Conservation (phyloP, 306 rosid genomes). For the Prunus kanzakura region DNA sequence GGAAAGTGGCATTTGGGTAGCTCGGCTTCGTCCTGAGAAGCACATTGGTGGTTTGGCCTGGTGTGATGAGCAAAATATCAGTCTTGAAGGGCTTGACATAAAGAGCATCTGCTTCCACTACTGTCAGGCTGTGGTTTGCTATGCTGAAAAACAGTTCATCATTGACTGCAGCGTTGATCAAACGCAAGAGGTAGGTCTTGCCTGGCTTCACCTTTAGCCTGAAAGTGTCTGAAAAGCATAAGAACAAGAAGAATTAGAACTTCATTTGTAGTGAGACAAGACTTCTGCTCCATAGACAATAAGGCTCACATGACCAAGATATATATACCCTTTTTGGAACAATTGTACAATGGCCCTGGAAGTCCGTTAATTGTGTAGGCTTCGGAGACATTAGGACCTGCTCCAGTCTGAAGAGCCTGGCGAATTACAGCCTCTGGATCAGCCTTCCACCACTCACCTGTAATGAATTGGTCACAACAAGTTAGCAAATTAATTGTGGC, state of each 20-base stretch:
- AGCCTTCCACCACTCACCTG: slow-evolving; percentile 82
- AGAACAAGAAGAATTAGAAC: not conserved
- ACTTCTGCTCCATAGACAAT: not conserved
- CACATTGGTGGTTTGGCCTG: slow-evolving; percentile 74
- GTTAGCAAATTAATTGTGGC: not conserved
- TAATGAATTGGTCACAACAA: not conserved
- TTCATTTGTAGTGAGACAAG: not conserved
- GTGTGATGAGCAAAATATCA: slow-evolving; percentile 34
- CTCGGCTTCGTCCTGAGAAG: slow-evolving; percentile 45
- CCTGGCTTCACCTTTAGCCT: slow-evolving; percentile 67
- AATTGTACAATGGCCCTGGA: slow-evolving; percentile 71
- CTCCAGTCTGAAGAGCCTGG: slow-evolving; percentile 63
- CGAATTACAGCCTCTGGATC: slow-evolving; percentile 59
- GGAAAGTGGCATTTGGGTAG: slow-evolving; percentile 49
- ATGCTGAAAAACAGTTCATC: slow-evolving; percentile 74
- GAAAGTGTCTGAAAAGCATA: slow-evolving; percentile 43
- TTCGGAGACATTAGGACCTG: slow-evolving; percentile 72
- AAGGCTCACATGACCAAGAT: not conserved
- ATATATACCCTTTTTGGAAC: slow-evolving; percentile 45
- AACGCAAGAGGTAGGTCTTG: slow-evolving; percentile 64
- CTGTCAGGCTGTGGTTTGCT: slow-evolving; percentile 58
- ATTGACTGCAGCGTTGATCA: slow-evolving; percentile 79
- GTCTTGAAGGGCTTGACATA: slow-evolving; percentile 61
- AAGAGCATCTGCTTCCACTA: slow-evolving; percentile 68
- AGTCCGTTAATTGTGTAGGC: slow-evolving; percentile 70